Evolutionary conservation across 2,329 filamentous ascomycete genomes (phyloP), one percentile per base, ranked within the genome.

Genomic region (Paradendryphiella salina): DNA sequence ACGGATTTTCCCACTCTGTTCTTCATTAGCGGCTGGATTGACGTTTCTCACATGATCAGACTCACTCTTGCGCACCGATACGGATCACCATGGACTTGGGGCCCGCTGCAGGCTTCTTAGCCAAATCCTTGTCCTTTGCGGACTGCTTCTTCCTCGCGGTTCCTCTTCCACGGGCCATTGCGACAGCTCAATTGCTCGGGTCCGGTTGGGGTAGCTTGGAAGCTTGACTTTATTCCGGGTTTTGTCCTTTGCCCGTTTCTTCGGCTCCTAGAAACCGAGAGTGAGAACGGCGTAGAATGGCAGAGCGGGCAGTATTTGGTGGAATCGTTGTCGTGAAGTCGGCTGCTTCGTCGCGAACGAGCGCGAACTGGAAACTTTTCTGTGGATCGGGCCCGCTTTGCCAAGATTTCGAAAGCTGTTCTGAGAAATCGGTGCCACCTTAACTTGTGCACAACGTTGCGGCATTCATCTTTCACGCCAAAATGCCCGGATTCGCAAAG

Each of bases 31-130:
- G 23, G 23, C 3, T 11, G 15, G 14, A 13, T 31, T 13, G 14
- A 33, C 14, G 5, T 17, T 11, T 33, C 29, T 5, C 28, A 20
- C 3, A 2, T 4, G 15, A 33, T 0, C 3, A 7, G 4, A 45
- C 47, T 36, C 15, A 50, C 71, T 96, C 90, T 66, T 91, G 89
- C 64, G 92, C 93, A 65, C 94, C 94, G 66, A 96, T 92, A 63
- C 94, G 89, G 74, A 99, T 96, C 51, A 99, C 93, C 93, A 99
- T 96, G 72, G 88, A 95, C 81, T 96, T 96, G 28, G 94, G 94
- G 43, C 85, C 84, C 45, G 82, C 79, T 52, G 78, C 80, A 18
- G 85, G 82, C 73, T 85, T 84, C 73, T 86, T 84, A 13, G 61
- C 51, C 26, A 59, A 56, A 46, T 65, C 56, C 61, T 71, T 71